Conservation (phyloP, 257 asterid genomes). For the Salvia miltiorrhiza region DNA sequence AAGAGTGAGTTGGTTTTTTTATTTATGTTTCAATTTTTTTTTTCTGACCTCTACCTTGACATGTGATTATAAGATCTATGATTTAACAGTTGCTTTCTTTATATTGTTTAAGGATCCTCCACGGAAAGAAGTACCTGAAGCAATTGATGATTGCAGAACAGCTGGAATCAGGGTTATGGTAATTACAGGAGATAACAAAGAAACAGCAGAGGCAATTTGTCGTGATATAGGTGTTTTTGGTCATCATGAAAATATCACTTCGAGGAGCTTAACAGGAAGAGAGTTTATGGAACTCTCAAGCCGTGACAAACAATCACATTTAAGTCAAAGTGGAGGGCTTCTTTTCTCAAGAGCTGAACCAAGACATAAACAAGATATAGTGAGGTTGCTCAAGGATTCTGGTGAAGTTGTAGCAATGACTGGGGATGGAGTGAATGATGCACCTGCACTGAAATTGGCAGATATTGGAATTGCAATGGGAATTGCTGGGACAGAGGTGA, state of each 20-base stretch:
- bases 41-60: background rate
- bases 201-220: conserved; percentile 97
- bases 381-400: conserved; percentile 89
- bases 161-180: conserved; percentile 99
- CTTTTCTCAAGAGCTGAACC: conserved; percentile 99
- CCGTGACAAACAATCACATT: conserved; percentile 48
- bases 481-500: conserved; percentile 94
- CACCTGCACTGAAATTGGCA: conserved; percentile 92
- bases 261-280: conserved; percentile 86
- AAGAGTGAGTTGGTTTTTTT: conserved; percentile 60
- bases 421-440: conserved; percentile 99
- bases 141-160: conserved; percentile 90
- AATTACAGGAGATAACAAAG: conserved; percentile 93
- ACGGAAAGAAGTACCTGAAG: conserved; percentile 91
- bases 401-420: conserved; percentile 99
- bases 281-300: conserved; percentile 69
- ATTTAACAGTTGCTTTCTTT: background rate
- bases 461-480: conserved; percentile 99
- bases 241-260: conserved; percentile 58
- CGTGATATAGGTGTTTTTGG: conserved; percentile 96
- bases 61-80: background rate
- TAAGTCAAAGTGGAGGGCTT: conserved; percentile 82
- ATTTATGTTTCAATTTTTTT: background rate
- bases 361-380: conserved; percentile 95
- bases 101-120: conserved; percentile 82